A percentile compares a stretch with the other conserved stretches of the same genome.
phyloP scores from a whole-genome alignment of 768 basidiomycete species.

The Mrakia gelida region DNA sequence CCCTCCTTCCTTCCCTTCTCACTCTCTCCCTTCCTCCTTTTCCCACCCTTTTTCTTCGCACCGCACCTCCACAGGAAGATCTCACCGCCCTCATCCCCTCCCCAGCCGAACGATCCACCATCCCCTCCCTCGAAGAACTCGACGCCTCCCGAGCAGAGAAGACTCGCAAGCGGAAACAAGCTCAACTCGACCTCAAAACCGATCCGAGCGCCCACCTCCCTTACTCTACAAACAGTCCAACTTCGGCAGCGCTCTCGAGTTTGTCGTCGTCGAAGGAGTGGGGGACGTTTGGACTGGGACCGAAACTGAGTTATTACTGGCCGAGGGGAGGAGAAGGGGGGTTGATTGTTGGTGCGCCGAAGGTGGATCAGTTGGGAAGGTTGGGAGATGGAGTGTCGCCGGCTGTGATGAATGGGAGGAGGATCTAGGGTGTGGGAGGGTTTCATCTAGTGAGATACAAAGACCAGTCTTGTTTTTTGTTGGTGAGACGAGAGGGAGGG shows the following conservation, averaged over 20 bases:
- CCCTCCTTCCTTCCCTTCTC: not conserved
- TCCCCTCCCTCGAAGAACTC: constrained; percentile 28
- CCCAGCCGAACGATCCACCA: constrained; percentile 1
- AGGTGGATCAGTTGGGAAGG: constrained; percentile 14
- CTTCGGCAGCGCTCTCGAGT: not conserved
- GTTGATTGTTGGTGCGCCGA: constrained; percentile 16
- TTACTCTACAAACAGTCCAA: not conserved
- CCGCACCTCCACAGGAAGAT: constrained; percentile 19
- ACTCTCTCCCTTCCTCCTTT: not conserved
- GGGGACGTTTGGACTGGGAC: constrained; percentile 22
- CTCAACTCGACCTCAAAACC: not conserved
- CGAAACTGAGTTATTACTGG: constrained; percentile 29
- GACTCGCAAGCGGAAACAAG: not conserved
- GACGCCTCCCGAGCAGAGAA: constrained; percentile 11
- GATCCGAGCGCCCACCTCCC: not conserved
- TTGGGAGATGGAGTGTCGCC: not conserved
- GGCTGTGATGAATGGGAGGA: not conserved
- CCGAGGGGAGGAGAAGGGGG: constrained; percentile 10
- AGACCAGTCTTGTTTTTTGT: not conserved
- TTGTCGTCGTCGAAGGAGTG: not conserved
- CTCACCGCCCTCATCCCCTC: constrained; percentile 27
- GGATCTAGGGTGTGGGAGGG: not conserved
- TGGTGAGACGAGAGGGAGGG: not conserved
- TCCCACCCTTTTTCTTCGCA: not conserved
- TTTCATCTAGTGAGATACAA: not conserved